Evolutionary conservation across 2,329 filamentous ascomycete genomes (phyloP), one percentile per base, ranked within the genome.

Genomic region (Sclerotinia subarctica): DNA sequence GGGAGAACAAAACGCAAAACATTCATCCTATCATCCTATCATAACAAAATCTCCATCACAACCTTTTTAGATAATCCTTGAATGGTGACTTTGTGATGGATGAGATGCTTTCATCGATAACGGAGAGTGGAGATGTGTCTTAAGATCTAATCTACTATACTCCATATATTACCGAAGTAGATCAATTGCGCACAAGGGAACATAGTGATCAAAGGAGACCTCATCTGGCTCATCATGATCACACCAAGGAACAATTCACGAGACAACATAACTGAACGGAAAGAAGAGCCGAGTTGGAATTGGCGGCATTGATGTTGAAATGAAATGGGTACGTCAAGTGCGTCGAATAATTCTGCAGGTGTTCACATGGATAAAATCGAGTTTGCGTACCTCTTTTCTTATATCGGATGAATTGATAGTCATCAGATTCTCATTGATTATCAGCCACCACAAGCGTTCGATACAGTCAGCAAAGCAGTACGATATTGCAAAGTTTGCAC

Each of bases 401-500:
- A 56, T 42, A 58, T 66, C 64, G 64, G 64, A 66, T 66, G 51
- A 49, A 57, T 42, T 35, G 10, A 32, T 65, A 32, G 51, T 57
- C 62, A 65, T 57, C 38, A 46, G 21, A 21, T 62, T 62, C 21
- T 65, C 24, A 64, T 56, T 32, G 35, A 21, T 26, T 11, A 32
- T 64, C 49, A 64, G 60, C 47, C 47, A 64, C 42, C 60, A 54
- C 32, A 46, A 44, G 24, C 32, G 32, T 53, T 64, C 47, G 19
- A 64, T 51, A 42, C 64, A 58, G 64, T 66, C 64, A 66, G 52
- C 64, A 57, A 58, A 62, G 64, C 52, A 66, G 64, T 47, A 56
- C 53, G 26, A 47, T 51, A 17, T 65, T 6, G 21, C 38, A 49
- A 13, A 29, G 13, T 32, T 62, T 44, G 21, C 44, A 35, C 58